These are phyloP conservation scores for Solanum sejunctum DNA, from an alignment of 257 asterid species.

Conservation along the genomic window DNA sequence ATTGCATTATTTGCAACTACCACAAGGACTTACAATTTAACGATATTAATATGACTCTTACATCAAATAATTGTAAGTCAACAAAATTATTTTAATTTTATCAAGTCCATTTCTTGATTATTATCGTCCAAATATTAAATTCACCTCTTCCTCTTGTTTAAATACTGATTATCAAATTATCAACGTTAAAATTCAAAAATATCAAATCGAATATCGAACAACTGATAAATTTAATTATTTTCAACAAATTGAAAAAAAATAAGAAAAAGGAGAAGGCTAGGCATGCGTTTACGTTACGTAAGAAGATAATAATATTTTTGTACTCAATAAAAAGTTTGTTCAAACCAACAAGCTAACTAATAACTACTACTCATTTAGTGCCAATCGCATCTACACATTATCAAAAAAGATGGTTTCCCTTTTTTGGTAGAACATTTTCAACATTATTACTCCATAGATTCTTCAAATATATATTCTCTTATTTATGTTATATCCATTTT, in stretches of 20 bases:
- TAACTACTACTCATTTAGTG: not conserved
- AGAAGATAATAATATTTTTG: not conserved
- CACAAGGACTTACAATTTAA: not conserved
- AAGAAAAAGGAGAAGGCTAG: not conserved
- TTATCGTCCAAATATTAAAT: too few species aligned
- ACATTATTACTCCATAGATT: not conserved
- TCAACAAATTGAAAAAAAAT: too few species aligned
- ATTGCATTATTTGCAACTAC: not conserved
- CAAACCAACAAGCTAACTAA: not conserved
- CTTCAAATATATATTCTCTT: not conserved
- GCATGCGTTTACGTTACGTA: not conserved
- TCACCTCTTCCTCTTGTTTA: too few species aligned
- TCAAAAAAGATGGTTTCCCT: not conserved
- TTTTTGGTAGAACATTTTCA: not conserved
- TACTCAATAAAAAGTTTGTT: not conserved
- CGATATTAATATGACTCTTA: not conserved
- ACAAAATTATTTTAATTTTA: not conserved
- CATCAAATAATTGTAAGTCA: not conserved
- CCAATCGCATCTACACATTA: not conserved
- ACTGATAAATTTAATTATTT: not conserved
- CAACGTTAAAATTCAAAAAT: too few species aligned
- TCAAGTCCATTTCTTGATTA: not conserved
- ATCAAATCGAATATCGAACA: accelerated
- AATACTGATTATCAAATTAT: too few species aligned
- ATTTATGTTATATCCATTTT: too few species aligned